Conservation (phyloP, 225 moss, liverwort and hornwort species). For the Takakia lepidozioides region DNA sequence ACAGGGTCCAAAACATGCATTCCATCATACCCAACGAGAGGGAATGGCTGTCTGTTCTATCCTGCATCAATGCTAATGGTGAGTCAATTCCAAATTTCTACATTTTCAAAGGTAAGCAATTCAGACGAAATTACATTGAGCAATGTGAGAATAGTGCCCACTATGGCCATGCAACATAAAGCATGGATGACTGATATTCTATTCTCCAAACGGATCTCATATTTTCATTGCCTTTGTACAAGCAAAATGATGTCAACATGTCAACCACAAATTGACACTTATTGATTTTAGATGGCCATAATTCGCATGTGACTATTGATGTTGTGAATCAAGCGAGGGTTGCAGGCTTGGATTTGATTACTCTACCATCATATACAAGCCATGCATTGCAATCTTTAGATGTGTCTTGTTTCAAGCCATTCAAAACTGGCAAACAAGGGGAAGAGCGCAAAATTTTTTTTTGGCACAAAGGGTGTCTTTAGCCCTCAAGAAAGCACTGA, state of each 20-base stretch:
- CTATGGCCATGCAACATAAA: slow-evolving; percentile 9
- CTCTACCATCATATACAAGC: slow-evolving; percentile 5
- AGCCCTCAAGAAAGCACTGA: slow-evolving; percentile 4
- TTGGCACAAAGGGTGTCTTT: slow-evolving; percentile 5
- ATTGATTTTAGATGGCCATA: slow-evolving; percentile 5
- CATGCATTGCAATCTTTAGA: slow-evolving; percentile 5
- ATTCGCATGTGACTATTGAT: not conserved
- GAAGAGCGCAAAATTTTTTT: not conserved
- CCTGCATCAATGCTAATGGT: slow-evolving; percentile 7
- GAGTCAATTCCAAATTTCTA: slow-evolving; percentile 3
- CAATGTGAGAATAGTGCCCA: not conserved
- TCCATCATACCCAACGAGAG: not conserved
- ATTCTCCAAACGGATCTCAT: slow-evolving; percentile 1
- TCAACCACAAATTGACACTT: slow-evolving; percentile 1
- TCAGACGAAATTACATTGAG: not conserved
- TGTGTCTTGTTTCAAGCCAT: slow-evolving; percentile 5
- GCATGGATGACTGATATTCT: slow-evolving; percentile 8
- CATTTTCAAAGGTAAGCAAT: not conserved
- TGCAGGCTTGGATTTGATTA: not conserved
- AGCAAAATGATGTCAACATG: not conserved
- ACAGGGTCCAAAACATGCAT: slow-evolving; percentile 3
- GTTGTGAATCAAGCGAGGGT: not conserved
- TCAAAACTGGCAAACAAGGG: not conserved
- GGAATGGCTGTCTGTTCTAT: not conserved
- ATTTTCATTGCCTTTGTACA: not conserved